Percentiles rank a stretch among this genome's conserved stretches.
Conservation (phyloP, 768 basidiomycete genomes). For the Boletus reticulatus region DNA sequence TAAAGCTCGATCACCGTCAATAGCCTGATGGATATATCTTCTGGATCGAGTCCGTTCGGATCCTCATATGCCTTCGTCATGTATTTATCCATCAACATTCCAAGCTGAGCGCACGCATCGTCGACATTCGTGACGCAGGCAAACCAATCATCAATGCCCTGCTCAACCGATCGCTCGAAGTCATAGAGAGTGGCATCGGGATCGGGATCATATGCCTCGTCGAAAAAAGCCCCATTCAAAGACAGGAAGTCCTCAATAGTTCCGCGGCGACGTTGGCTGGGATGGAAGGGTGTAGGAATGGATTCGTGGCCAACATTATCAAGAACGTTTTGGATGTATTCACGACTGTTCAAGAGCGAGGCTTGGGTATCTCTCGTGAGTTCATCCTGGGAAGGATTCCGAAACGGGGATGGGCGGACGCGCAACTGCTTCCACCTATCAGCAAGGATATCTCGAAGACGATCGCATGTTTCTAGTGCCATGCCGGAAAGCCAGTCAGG, state of each 20-base stretch:
- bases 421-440: not conserved
- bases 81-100: constrained; percentile 23
- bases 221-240: constrained; percentile 6
- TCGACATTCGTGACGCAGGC: not conserved
- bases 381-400: not conserved
- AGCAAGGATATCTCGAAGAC: not conserved
- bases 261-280: not conserved
- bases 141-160: constrained; percentile 34
- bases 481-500: not conserved
- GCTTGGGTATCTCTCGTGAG: not conserved
- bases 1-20: constrained; percentile 35
- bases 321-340: not conserved
- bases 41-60: constrained; percentile 24
- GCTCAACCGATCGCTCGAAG: constrained; percentile 34
- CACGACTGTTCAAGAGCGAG: not conserved
- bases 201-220: constrained; percentile 1
- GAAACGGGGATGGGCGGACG: not conserved
- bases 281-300: not conserved
- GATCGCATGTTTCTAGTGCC: not conserved
- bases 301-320: not conserved
- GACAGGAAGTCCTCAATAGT: constrained; percentile 17
- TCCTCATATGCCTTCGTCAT: constrained; percentile 10
- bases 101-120: constrained; percentile 11
- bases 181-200: constrained; percentile 30
- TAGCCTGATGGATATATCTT: constrained; percentile 39